These are phyloP conservation scores for Fusarium sp. DNA, from an alignment of 2,329 filamentous ascomycete genomes.

Conservation along the genomic window DNA sequence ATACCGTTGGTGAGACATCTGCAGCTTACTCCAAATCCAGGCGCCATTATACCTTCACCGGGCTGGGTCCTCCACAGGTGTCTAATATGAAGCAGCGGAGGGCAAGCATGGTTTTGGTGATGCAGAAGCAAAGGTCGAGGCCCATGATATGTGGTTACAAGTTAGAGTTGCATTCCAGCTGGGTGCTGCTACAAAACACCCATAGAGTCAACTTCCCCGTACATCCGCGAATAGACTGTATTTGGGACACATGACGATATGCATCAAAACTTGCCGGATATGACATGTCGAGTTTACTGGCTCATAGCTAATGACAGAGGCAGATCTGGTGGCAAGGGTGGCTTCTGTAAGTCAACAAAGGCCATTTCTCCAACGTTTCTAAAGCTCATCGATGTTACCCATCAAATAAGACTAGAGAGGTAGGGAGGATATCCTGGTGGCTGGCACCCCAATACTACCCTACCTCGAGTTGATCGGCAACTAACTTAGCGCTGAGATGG, in stretches of 20 bases:
- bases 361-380: neutral
- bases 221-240: neutral
- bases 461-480: conserved; percentile 18
- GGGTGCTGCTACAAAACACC: neutral
- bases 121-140: neutral
- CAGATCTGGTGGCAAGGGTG: neutral
- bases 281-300: neutral
- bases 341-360: neutral
- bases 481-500: conserved; percentile 3
- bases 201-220: neutral
- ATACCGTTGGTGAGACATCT: neutral
- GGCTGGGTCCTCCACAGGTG: neutral
- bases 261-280: neutral
- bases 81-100: neutral
- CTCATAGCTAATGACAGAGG: neutral
- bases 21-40: neutral
- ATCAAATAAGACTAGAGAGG: neutral
- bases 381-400: neutral
- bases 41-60: neutral
- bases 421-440: conserved; percentile 12
- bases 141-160: neutral
- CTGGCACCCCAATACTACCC: conserved; percentile 22
- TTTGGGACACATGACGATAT: neutral
- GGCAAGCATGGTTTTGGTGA: neutral
- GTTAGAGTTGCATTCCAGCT: neutral